Percentiles rank a stretch among this genome's conserved stretches.
These are phyloP conservation scores for Blastobotrys ciferrii DNA, from an alignment of 1,139 yeast genomes.

Conservation along the genomic window DNA sequence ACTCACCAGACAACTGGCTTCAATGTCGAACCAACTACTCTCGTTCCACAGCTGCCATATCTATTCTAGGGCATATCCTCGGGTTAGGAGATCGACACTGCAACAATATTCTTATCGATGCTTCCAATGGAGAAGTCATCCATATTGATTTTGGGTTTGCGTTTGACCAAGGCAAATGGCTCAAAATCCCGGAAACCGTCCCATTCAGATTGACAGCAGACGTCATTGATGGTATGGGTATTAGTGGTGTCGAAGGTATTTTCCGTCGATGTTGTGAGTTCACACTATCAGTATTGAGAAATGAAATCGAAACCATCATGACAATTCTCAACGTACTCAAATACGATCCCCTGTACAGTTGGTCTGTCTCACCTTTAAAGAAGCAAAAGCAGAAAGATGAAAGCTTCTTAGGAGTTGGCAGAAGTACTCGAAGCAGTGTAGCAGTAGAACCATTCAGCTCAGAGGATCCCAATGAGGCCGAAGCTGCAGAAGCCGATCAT, in stretches of 20 bases:
- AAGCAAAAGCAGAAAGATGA: slow-evolving; percentile 51
- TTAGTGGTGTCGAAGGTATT: slow-evolving; percentile 74
- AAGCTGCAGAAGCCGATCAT: slow-evolving; percentile 67
- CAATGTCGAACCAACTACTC: slow-evolving; percentile 62
- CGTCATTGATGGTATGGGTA: slow-evolving; percentile 88
- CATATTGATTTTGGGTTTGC: slow-evolving; percentile 97
- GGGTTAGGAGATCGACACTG: slow-evolving; percentile 97
- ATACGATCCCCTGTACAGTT: slow-evolving; percentile 90
- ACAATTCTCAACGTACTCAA: slow-evolving; percentile 82
- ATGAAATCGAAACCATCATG: slow-evolving; percentile 64
- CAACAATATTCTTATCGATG: slow-evolving; percentile 83
- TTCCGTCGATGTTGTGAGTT: slow-evolving; percentile 72
- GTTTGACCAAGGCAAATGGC: slow-evolving; percentile 76
- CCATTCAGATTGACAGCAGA: slow-evolving; percentile 92
- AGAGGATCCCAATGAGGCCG: slow-evolving; percentile 16
- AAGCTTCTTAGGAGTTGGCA: slow-evolving; percentile 24
- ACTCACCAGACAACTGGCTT: slow-evolving; percentile 62
- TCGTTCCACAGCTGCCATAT: slow-evolving; percentile 78
- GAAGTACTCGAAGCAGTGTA: slow-evolving; percentile 1
- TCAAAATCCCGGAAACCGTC: slow-evolving; percentile 88
- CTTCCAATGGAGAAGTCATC: slow-evolving; percentile 79
- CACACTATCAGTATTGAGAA: slow-evolving; percentile 65
- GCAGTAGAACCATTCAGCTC: slow-evolving; percentile 7
- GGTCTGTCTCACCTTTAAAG: slow-evolving; percentile 71
- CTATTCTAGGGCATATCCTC: slow-evolving; percentile 80